These are phyloP conservation scores for Phanerochaete sordida DNA, from an alignment of 768 basidiomycete species.

Conservation along the genomic window DNA sequence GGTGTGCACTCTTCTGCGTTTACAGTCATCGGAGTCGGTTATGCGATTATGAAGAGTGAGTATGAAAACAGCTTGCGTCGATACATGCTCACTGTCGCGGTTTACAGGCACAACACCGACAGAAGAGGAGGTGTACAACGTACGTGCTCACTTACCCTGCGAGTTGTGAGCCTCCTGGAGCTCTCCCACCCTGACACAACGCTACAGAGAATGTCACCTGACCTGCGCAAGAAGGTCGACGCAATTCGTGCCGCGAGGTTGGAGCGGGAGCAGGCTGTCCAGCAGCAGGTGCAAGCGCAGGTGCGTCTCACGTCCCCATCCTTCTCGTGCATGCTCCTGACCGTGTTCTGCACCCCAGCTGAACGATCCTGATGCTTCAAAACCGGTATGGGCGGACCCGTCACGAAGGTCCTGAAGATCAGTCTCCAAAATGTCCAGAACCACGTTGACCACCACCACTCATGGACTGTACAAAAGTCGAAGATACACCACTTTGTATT, in stretches of 20 bases:
- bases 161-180: no score
- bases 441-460: not conserved
- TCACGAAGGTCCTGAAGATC: not conserved
- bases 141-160: constrained; percentile 15
- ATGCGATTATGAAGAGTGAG: constrained; percentile 28
- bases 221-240: constrained; percentile 33
- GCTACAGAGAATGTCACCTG: constrained; percentile 33
- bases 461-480: not conserved
- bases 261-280: constrained; percentile 29
- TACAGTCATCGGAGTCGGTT: constrained; percentile 32
- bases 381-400: constrained; percentile 33
- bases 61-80: not conserved
- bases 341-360: constrained; percentile 19
- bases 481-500: not conserved
- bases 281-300: constrained; percentile 26
- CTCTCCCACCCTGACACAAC: not conserved
- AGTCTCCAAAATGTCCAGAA: not conserved
- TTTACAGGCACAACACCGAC: constrained; percentile 28
- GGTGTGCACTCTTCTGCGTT: not conserved
- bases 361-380: constrained; percentile 32
- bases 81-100: no score
- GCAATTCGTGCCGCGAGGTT: constrained; percentile 31
- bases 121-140: constrained; percentile 32
- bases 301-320: constrained; percentile 14
- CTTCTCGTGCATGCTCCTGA: not conserved